These are phyloP conservation scores for Penicillium bovifimosum DNA, from an alignment of 495 filamentous ascomycete species.

Conservation along the genomic window DNA sequence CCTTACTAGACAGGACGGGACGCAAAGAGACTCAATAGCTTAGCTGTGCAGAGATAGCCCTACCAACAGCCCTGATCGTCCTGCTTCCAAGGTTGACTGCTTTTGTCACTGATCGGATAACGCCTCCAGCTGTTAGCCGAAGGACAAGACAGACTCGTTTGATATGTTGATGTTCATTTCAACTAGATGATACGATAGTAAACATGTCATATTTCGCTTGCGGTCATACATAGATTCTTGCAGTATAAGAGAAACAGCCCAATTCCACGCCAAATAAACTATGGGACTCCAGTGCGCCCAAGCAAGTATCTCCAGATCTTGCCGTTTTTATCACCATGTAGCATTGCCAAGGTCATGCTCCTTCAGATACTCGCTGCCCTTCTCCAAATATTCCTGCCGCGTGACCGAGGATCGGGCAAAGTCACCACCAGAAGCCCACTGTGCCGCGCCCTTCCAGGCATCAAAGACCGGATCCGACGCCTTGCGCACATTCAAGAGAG, in stretches of 20 bases:
- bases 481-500: constrained; percentile 56
- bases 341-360: constrained; percentile 79
- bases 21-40: neutral
- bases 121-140: too few relatives aligned
- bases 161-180: too few relatives aligned
- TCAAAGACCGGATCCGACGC: constrained; percentile 74
- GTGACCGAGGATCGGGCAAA: constrained; percentile 47
- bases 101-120: too few relatives aligned
- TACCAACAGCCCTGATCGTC: too few relatives aligned
- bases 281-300: constrained; percentile 27
- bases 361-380: constrained; percentile 82
- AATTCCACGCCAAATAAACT: constrained; percentile 1
- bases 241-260: constrained; percentile 8
- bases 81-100: too few relatives aligned
- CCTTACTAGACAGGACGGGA: neutral
- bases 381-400: constrained; percentile 75
- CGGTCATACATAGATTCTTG: neutral
- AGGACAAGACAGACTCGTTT: neutral
- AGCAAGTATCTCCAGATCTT: constrained; percentile 1
- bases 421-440: constrained; percentile 54
- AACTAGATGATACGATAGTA: neutral
- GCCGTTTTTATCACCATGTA: constrained; percentile 23
- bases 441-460: constrained; percentile 87
- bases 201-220: neutral
- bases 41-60: too few relatives aligned